Percentiles rank a stretch among this genome's conserved stretches.
Evolutionary conservation across 2,329 filamentous ascomycete genomes (phyloP).

Genomic region (Epicoccum sorghinum): DNA sequence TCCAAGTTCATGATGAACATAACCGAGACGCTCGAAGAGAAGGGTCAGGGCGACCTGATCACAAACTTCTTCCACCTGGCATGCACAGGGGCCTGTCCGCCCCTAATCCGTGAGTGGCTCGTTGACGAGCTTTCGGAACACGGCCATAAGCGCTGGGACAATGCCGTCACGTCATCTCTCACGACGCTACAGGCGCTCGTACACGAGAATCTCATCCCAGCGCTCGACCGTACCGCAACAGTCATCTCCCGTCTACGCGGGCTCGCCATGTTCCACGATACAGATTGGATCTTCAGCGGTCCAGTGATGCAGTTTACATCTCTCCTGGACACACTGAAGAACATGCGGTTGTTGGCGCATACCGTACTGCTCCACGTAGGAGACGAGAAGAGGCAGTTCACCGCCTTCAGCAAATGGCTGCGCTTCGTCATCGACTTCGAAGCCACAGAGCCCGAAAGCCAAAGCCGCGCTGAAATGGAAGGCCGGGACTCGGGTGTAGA

Average conservation of each 20-base stretch:
- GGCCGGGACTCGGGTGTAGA: slow-evolving; percentile 81
- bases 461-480: slow-evolving; percentile 70
- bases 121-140: slow-evolving; percentile 72
- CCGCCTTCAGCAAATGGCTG: slow-evolving; percentile 82
- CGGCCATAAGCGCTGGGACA: slow-evolving; percentile 96
- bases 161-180: slow-evolving; percentile 78
- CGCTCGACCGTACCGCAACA: slow-evolving; percentile 80
- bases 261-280: slow-evolving; percentile 78
- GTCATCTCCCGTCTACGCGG: slow-evolving; percentile 83
- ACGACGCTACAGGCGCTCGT: slow-evolving; percentile 77
- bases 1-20: slow-evolving; percentile 78
- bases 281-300: slow-evolving; percentile 65
- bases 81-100: slow-evolving; percentile 79
- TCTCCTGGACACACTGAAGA: slow-evolving; percentile 71
- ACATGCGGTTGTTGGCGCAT: slow-evolving; percentile 76
- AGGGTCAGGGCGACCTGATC: slow-evolving; percentile 69
- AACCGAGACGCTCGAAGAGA: slow-evolving; percentile 74
- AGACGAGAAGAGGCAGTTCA: slow-evolving; percentile 79
- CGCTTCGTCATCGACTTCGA: slow-evolving; percentile 81
- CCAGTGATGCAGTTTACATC: slow-evolving; percentile 47
- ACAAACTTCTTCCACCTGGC: slow-evolving; percentile 83
- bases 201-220: slow-evolving; percentile 88
- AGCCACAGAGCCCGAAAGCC: slow-evolving; percentile 65
- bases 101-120: slow-evolving; percentile 82
- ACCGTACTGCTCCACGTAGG: slow-evolving; percentile 73